These are phyloP conservation scores for Cutaneotrichosporon cutaneum DNA, from an alignment of 1,284 basidiomycete genomes.

Conservation along the genomic window DNA sequence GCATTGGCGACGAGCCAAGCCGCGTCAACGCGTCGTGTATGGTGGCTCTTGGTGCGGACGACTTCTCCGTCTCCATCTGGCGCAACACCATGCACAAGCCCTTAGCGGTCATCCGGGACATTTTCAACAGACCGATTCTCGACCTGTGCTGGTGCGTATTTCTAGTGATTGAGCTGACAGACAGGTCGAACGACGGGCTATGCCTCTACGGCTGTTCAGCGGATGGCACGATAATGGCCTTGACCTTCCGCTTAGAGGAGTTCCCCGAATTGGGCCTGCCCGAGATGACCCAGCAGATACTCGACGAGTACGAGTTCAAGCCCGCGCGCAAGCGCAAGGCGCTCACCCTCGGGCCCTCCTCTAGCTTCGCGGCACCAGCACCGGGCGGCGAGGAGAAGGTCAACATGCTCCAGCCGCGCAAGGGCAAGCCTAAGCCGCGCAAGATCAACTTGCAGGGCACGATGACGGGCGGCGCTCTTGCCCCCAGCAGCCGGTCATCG, in stretches of 20 bases:
- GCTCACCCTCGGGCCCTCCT: constrained; percentile 26
- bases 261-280: constrained; percentile 77
- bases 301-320: constrained; percentile 73
- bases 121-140: constrained; percentile 92
- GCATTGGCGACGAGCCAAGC: constrained; percentile 55
- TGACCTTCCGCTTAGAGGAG: constrained; percentile 75
- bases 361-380: constrained; percentile 19
- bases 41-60: constrained; percentile 86
- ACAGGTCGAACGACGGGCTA: constrained; percentile 73
- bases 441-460: constrained; percentile 19
- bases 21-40: constrained; percentile 54
- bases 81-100: constrained; percentile 86
- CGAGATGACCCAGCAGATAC: constrained; percentile 69
- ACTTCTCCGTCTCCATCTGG: constrained; percentile 79
- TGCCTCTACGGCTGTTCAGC: constrained; percentile 93
- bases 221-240: constrained; percentile 87
- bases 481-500: constrained; percentile 9
- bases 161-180: constrained; percentile 56
- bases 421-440: constrained; percentile 23
- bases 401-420: constrained; percentile 28
- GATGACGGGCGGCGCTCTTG: constrained; percentile 15
- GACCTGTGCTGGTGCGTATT: constrained; percentile 76
- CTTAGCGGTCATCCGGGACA: constrained; percentile 85
- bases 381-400: constrained; percentile 20
- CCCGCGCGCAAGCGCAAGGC: constrained; percentile 22